Evolutionary conservation across 192 early-diverging fungal species (phyloP).

Genomic region (Coemansia furcata): DNA sequence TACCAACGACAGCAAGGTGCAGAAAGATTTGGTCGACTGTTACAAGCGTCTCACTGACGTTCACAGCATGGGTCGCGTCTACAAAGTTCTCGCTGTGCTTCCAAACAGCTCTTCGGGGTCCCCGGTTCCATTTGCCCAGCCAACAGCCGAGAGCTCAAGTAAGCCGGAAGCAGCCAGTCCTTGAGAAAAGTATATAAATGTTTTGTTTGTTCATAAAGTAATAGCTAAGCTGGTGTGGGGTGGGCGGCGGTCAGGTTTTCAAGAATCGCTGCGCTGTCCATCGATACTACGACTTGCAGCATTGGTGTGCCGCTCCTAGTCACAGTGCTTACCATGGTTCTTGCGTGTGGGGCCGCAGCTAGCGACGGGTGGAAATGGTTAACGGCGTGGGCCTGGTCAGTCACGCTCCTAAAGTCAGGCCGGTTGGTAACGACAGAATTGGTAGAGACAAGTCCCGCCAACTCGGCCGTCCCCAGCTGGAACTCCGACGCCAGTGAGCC

Average conservation of each 20-base stretch:
- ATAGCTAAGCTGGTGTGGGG: neutral
- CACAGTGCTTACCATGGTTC: conserved; percentile 27
- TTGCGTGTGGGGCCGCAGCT: conserved; percentile 1
- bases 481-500: neutral
- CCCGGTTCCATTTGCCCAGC: conserved; percentile 37
- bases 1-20: conserved; percentile 47
- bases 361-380: conserved; percentile 7
- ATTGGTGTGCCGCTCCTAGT: conserved; percentile 35
- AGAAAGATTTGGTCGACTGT: conserved; percentile 64
- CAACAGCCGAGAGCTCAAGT: neutral
- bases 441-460: neutral
- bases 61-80: conserved; percentile 81
- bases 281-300: conserved; percentile 39
- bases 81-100: conserved; percentile 73
- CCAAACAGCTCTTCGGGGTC: conserved; percentile 14
- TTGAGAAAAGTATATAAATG: neutral
- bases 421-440: conserved; percentile 24
- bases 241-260: conserved; percentile 26
- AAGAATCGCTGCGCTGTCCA: conserved; percentile 15
- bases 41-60: conserved; percentile 77
- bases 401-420: conserved; percentile 32
- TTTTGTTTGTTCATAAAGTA: neutral
- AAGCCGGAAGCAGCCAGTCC: neutral
- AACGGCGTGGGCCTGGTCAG: conserved; percentile 11
- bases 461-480: neutral